Conservation (phyloP, 2,329 filamentous ascomycete species). For the Podosphaera aphanis region DNA sequence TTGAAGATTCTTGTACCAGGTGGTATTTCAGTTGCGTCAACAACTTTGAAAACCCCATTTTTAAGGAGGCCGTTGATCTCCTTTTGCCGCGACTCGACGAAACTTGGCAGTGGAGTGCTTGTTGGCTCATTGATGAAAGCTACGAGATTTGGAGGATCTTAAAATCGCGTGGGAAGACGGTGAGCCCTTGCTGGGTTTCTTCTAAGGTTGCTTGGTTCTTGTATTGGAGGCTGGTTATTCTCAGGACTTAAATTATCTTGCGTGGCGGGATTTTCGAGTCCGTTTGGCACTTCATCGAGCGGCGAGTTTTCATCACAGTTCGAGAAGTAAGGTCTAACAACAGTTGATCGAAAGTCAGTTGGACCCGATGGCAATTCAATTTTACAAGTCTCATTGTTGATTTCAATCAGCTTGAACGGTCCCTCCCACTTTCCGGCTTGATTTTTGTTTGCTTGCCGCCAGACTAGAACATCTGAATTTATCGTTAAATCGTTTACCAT, state of each 20-base stretch:
- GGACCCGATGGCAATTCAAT: neutral
- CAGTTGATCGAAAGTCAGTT: neutral
- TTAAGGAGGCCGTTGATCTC: slow-evolving; percentile 1
- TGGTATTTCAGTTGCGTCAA: neutral
- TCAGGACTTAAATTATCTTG: too few species aligned
- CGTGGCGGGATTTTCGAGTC: neutral
- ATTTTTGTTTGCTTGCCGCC: slow-evolving; percentile 1
- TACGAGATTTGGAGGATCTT: neutral
- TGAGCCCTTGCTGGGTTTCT: too few species aligned
- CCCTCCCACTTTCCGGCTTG: neutral
- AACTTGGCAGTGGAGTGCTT: neutral
- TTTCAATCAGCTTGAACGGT: neutral
- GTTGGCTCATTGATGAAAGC: neutral
- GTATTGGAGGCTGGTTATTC: too few species aligned
- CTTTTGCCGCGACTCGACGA: neutral
- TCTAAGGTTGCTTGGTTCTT: too few species aligned
- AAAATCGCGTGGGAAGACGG: too few species aligned
- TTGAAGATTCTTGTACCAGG: slow-evolving; percentile 2
- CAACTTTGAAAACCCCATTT: neutral
- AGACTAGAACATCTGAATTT: slow-evolving; percentile 2
- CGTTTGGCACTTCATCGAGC: neutral
- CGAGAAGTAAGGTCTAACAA: neutral
- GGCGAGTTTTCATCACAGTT: neutral
- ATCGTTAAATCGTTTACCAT: slow-evolving; percentile 1
- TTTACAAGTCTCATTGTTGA: neutral